A percentile compares a stretch with the other conserved stretches of the same genome.
Evolutionary conservation across 2,329 filamentous ascomycete species (phyloP).

Genomic region (Emericellopsis atlantica): DNA sequence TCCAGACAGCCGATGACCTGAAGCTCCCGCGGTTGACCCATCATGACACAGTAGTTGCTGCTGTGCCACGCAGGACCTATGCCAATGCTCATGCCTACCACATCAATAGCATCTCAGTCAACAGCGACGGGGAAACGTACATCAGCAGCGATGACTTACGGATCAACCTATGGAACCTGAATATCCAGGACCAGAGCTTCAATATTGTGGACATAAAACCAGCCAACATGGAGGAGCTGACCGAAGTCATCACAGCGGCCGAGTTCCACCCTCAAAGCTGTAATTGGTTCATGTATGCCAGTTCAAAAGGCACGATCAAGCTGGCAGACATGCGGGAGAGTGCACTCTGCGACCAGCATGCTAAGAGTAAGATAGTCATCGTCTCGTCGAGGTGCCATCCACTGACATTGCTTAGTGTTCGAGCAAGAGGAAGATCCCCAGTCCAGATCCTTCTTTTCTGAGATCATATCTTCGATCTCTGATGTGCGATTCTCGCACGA

Average conservation of each 20-base stretch:
- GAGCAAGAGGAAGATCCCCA: slow-evolving; percentile 97
- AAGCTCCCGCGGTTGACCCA: slow-evolving; percentile 94
- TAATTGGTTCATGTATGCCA: slow-evolving; percentile 99
- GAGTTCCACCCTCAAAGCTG: slow-evolving; percentile 96
- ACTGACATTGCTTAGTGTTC: slow-evolving; percentile 52
- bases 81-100: slow-evolving; percentile 98
- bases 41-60: slow-evolving; percentile 95
- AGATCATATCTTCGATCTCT: slow-evolving; percentile 98
- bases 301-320: slow-evolving; percentile 98
- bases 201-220: slow-evolving; percentile 99
- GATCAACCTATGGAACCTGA: slow-evolving; percentile 98
- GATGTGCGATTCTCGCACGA: slow-evolving; percentile 96
- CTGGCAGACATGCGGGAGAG: slow-evolving; percentile 97
- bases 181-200: slow-evolving; percentile 99
- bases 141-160: slow-evolving; percentile 96
- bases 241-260: slow-evolving; percentile 94
- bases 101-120: slow-evolving; percentile 99
- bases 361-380: slow-evolving; percentile 56
- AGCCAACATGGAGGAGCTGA: slow-evolving; percentile 98
- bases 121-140: slow-evolving; percentile 98
- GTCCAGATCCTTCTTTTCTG: slow-evolving; percentile 96
- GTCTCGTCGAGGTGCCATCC: neutral
- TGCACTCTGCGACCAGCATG: slow-evolving; percentile 88
- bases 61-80: slow-evolving; percentile 90
- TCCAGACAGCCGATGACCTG: slow-evolving; percentile 69